Evolutionary conservation across 331 rosid species (phyloP), one percentile per base, ranked within the genome.

Genomic region (Quercus phellos): DNA sequence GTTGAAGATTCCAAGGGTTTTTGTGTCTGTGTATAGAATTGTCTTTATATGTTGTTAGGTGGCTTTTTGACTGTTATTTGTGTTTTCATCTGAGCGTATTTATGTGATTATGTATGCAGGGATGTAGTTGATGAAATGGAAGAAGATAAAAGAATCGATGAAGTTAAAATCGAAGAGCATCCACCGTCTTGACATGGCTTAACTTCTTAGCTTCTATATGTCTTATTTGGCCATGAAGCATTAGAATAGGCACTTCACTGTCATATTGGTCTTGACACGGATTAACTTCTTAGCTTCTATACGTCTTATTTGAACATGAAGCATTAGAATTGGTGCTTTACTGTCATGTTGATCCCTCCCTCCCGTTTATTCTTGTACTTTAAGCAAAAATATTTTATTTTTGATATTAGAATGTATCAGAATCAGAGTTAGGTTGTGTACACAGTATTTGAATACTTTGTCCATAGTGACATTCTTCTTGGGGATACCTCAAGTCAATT

Each of bases 101-200:
- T 66, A 54, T 67, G 73, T 38, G 67, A 30, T 59, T 56, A 59
- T 74, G 74, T 35, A 32, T 74, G 76, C 88, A 93, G 95, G 87
- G 78, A 72, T 63, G 77, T 9, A 50, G 81, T 67, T 17, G 91
- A 89, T 80, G 87, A 64, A 50, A 90, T 90, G 97, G 94, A 91
- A 9, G 98, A 93, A 74, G 96, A 90, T 68, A 78, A 75, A 76
- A 71, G 78, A 34, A 89, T 90, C 94, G 94, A 91, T 12, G 98
- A 93, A 74, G 96, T 85, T 68, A 78, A 75, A 76, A 71, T 78
- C 24, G 63, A 76, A 26, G 78, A 18, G 76, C 83, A 74, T 66
- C 81, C 68, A 5, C 21, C 55, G 2, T 81, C 86, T 17, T 81
- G 81, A 78, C 58, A 51, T 27, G 2, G 50, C 71, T 67, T 58